Evolutionary conservation across 1,139 yeast species (phyloP).

Genomic region (Zygosaccharomyces sapae): DNA sequence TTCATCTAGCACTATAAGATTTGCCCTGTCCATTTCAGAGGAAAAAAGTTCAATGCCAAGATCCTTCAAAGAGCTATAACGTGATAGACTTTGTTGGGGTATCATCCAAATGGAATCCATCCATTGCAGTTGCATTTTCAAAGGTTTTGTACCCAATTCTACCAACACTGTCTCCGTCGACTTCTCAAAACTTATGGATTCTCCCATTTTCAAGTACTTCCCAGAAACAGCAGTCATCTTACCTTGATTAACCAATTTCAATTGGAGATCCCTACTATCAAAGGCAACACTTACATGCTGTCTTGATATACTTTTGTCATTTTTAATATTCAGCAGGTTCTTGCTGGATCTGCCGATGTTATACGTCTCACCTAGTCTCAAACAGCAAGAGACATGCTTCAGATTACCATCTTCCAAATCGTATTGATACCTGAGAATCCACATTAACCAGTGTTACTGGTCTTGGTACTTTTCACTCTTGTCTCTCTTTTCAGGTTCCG

Average conservation of each 20-base stretch:
- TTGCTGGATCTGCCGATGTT: slow-evolving; percentile 34
- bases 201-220: slow-evolving; percentile 19
- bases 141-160: slow-evolving; percentile 29
- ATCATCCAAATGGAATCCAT: slow-evolving; percentile 16
- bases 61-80: not conserved
- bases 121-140: slow-evolving; percentile 17
- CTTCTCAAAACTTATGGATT: slow-evolving; percentile 14
- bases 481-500: too few species aligned
- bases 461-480: not conserved
- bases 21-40: slow-evolving; percentile 7
- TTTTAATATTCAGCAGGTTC: slow-evolving; percentile 26
- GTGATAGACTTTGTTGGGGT: slow-evolving; percentile 2
- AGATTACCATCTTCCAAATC: slow-evolving; percentile 19
- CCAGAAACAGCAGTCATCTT: slow-evolving; percentile 26
- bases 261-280: slow-evolving; percentile 8
- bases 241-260: slow-evolving; percentile 25
- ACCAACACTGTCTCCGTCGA: slow-evolving; percentile 6
- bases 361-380: slow-evolving; percentile 16
- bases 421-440: slow-evolving; percentile 28
- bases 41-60: slow-evolving; percentile 9
- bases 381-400: slow-evolving; percentile 19
- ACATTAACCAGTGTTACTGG: slow-evolving; percentile 19
- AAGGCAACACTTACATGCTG: slow-evolving; percentile 27
- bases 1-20: slow-evolving; percentile 13
- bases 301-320: slow-evolving; percentile 35